Conservation (phyloP, 2,329 filamentous ascomycete genomes). For the Penicillium sp. region DNA sequence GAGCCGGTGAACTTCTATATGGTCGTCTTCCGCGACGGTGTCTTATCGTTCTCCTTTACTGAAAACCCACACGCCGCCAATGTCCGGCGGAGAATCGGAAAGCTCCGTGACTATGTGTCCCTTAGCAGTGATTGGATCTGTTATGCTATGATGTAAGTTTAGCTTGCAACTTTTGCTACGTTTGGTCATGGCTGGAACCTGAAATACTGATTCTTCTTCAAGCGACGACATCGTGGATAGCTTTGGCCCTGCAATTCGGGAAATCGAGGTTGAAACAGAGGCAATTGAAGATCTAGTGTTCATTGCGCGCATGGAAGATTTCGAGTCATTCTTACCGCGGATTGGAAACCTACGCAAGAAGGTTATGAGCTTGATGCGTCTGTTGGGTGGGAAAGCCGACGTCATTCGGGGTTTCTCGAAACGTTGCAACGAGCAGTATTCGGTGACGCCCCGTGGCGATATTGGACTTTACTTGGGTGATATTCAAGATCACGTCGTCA, state of each 20-base stretch:
- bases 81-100: slow-evolving; percentile 88
- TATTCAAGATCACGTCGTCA: slow-evolving; percentile 98
- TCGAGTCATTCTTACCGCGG: slow-evolving; percentile 80
- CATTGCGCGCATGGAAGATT: slow-evolving; percentile 87
- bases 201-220: slow-evolving; percentile 17
- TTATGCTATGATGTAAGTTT: slow-evolving; percentile 87
- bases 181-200: not conserved
- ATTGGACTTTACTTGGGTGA: slow-evolving; percentile 96
- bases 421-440: slow-evolving; percentile 97
- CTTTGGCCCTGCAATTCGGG: slow-evolving; percentile 86
- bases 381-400: slow-evolving; percentile 96
- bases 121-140: slow-evolving; percentile 98
- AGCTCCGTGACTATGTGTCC: slow-evolving; percentile 91
- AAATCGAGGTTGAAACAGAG: slow-evolving; percentile 87
- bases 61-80: slow-evolving; percentile 85
- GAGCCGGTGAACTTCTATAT: slow-evolving; percentile 97
- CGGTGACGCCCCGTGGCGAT: slow-evolving; percentile 92
- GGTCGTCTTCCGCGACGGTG: slow-evolving; percentile 93
- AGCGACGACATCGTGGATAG: slow-evolving; percentile 97
- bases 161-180: slow-evolving; percentile 26
- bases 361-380: slow-evolving; percentile 88
- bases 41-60: slow-evolving; percentile 91
- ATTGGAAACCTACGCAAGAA: slow-evolving; percentile 94
- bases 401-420: slow-evolving; percentile 98
- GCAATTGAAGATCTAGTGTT: slow-evolving; percentile 96